phyloP scores from a whole-genome alignment of 805 yeast species.

The Lipomyces spencermartinsiae region DNA sequence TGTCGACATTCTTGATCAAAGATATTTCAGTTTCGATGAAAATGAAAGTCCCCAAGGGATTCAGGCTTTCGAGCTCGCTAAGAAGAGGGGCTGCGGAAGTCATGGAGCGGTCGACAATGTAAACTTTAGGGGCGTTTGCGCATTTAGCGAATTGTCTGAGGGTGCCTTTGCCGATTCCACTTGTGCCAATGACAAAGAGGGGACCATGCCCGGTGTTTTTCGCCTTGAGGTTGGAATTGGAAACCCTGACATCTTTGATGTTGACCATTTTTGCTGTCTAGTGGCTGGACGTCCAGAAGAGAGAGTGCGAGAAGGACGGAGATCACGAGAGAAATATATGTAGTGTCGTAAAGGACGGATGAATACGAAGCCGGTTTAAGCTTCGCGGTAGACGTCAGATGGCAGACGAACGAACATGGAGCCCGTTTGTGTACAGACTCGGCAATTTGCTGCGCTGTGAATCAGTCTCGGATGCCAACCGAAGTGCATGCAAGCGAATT shows the following conservation, averaged over 20 bases:
- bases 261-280: slow-evolving; percentile 1
- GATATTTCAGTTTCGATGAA: slow-evolving; percentile 11
- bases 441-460: no score
- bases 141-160: slow-evolving; percentile 11
- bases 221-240: not conserved
- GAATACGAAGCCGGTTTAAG: no score
- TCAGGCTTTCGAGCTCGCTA: not conserved
- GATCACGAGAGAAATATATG: no score
- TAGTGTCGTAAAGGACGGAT: no score
- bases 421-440: no score
- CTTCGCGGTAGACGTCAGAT: no score
- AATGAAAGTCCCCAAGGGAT: slow-evolving; percentile 6
- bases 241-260: not conserved
- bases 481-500: no score
- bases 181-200: slow-evolving; percentile 18
- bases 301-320: no score
- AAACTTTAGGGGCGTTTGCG: slow-evolving; percentile 8
- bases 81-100: not conserved
- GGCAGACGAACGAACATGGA: no score
- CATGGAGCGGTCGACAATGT: slow-evolving; percentile 12
- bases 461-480: no score
- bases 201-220: slow-evolving; percentile 10
- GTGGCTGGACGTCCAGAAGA: no score
- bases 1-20: slow-evolving; percentile 4
- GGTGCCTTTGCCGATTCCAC: slow-evolving; percentile 9